Evolutionary conservation across 2,329 filamentous ascomycete species (phyloP), one percentile per base, ranked within the genome.

Genomic region (Cytospora paraplurivora): DNA sequence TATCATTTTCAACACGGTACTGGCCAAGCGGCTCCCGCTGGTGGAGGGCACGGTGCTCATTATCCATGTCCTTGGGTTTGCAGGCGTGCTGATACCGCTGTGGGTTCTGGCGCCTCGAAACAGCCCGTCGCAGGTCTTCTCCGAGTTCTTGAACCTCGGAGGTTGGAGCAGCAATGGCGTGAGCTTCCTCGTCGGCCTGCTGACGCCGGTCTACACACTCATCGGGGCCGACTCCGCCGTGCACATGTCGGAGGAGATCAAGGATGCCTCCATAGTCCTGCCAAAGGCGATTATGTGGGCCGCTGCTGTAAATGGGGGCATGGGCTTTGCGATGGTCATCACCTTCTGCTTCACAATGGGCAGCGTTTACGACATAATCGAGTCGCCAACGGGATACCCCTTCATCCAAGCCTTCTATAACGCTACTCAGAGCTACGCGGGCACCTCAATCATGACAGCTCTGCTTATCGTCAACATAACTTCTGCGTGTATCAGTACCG

Each of bases 331-430:
- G 49, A 77, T 77, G 72, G 65, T 75, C 17, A 70, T 79, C 59
- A 76, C 76, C 0, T 70, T 78, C 49, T 69, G 72, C 51, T 79
- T 78, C 62, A 73, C 72, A 3, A 57, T 78, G 27, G 74, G 74
- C 19, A 72, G 75, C 62, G 69, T 77, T n/a, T 41, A 52, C 11
- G 27, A 52, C 38, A 35, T 52, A 7, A 35, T 63, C 34, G 7
- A 65, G 19, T 78, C 77, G 0, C 75, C 76, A 0, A 83, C 82
- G 0, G 79, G 78, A 1, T 85, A 83, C 55, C 85, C 86, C 0
- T 86, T 86, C 66, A 86, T 88, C 69, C 77, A 85, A 56, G 79
- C 87, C 27, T 86, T 86, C 63, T 77, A 77, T 66, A 78, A 84
- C 41, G 79, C 79, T 11, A 82, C 82, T 1, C 73, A 77, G 1